Evolutionary conservation across 2,329 filamentous ascomycete genomes (phyloP), one percentile per base, ranked within the genome.

Genomic region (Monascus ruber): DNA sequence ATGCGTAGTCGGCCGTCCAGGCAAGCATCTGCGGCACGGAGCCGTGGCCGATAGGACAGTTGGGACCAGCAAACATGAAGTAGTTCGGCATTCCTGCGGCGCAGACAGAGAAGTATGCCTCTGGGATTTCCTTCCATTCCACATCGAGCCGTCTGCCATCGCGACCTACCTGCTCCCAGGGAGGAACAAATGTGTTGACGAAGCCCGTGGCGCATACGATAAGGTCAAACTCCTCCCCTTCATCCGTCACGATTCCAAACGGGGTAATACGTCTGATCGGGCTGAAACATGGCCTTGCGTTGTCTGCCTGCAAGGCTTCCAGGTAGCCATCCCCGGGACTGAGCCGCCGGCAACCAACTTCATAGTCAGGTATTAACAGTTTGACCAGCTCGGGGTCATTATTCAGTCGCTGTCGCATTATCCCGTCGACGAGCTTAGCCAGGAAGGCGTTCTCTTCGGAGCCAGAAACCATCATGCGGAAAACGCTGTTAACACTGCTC

Each of bases 301-400:
- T 71, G 0, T 56, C 52, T 17, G 65, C 37, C 4, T 56, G 53
- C 5, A 71, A 51, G 2, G 71, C 66, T 47, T 73, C 68, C 6
- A 74, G 63, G 47, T 71, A 74, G 0, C 71, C 70, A 24, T 67
- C 66, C 0, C 70, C 71, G 0, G 71, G 72, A 0, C 71, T 72
- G 11, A 71, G 46, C 2, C 71, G 59, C 6, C 69, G 58, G 40
- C 70, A 74, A 1, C 69, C 70, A 5, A 55, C 42, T 7, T 42
- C 39, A 41, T 49, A 56, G 2, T 49, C 43, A 1, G 55, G 57
- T 11, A 48, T 48, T 1, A 54, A 37, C 5, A 41, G 37, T 7
- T 8, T 17, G 17, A 17, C 17, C 17, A 17, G 17, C 17, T 17
- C 17, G 17, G 17, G 17, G 17, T 17, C 17, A 17, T 17, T 17